Evolutionary conservation across 345 rosid species (phyloP).

Genomic region (Populus ilicifolia): DNA sequence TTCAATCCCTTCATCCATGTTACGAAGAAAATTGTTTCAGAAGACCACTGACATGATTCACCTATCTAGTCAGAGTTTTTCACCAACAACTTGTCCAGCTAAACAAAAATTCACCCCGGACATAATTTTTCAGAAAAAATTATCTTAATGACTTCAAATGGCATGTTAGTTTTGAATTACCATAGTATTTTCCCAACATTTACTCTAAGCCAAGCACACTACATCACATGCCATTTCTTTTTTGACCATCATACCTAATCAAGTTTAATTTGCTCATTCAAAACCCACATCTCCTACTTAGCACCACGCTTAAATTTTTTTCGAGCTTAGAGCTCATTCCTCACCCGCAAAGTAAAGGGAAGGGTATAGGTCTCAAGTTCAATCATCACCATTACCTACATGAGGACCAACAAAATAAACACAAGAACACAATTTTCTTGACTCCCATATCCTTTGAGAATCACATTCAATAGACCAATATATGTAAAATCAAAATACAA

Average conservation of each 20-base stretch:
- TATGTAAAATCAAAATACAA: not conserved
- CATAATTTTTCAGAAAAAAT: no score
- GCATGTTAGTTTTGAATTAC: no score
- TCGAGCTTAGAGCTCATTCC: not conserved
- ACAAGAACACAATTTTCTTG: not conserved
- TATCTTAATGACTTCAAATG: no score
- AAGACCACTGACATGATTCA: not conserved
- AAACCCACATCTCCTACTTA: not conserved
- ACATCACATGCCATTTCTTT: not conserved
- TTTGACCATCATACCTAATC: not conserved
- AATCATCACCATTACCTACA: not conserved
- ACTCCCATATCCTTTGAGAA: not conserved
- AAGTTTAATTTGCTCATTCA: not conserved
- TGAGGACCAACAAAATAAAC: not conserved
- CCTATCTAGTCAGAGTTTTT: not conserved
- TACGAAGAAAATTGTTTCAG: not conserved
- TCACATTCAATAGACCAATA: not conserved
- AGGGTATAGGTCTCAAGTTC: not conserved
- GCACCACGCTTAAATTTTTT: not conserved
- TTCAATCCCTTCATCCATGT: not conserved
- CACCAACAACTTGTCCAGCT: not conserved
- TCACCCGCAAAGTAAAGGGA: not conserved
- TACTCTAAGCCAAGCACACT: not conserved
- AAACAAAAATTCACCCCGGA: not conserved
- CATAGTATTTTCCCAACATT: not conserved